Conservation (phyloP, 2,329 filamentous ascomycete species). For the Arthrobotrys sphaeroides region DNA sequence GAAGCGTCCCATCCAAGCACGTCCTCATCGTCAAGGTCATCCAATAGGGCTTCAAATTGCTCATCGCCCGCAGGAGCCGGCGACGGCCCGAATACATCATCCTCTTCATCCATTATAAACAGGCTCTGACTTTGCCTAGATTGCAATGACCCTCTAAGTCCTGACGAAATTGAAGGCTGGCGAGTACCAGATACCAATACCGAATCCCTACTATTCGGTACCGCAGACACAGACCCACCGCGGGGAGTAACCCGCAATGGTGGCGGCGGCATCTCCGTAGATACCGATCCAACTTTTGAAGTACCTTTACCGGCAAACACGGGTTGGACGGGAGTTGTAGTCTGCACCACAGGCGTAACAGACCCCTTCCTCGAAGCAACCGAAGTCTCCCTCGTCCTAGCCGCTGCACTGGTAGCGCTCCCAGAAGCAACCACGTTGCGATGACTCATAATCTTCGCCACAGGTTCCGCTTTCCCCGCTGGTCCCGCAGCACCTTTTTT, state of each 20-base stretch:
- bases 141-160: slow-evolving; percentile 28
- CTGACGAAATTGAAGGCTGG: slow-evolving; percentile 17
- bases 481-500: slow-evolving; percentile 49
- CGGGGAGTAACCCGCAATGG: slow-evolving; percentile 33
- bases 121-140: slow-evolving; percentile 47
- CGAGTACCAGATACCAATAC: slow-evolving; percentile 9
- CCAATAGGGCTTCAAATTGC: slow-evolving; percentile 31
- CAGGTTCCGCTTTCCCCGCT: slow-evolving; percentile 30
- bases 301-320: neutral
- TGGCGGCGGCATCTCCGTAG: slow-evolving; percentile 41
- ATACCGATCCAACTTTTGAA: neutral
- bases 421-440: neutral
- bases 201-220: slow-evolving; percentile 27
- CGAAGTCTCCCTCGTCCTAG: slow-evolving; percentile 27
- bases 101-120: slow-evolving; percentile 48
- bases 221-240: slow-evolving; percentile 20
- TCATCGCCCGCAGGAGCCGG: slow-evolving; percentile 29
- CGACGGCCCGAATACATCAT: slow-evolving; percentile 43
- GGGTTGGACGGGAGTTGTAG: slow-evolving; percentile 1
- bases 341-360: slow-evolving; percentile 2
- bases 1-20: slow-evolving; percentile 52
- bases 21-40: slow-evolving; percentile 48
- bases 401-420: neutral
- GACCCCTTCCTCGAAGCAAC: slow-evolving; percentile 19
- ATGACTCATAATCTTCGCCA: slow-evolving; percentile 41